Evolutionary conservation across 768 basidiomycete species (phyloP).

Genomic region (Nidula microcarpa): DNA sequence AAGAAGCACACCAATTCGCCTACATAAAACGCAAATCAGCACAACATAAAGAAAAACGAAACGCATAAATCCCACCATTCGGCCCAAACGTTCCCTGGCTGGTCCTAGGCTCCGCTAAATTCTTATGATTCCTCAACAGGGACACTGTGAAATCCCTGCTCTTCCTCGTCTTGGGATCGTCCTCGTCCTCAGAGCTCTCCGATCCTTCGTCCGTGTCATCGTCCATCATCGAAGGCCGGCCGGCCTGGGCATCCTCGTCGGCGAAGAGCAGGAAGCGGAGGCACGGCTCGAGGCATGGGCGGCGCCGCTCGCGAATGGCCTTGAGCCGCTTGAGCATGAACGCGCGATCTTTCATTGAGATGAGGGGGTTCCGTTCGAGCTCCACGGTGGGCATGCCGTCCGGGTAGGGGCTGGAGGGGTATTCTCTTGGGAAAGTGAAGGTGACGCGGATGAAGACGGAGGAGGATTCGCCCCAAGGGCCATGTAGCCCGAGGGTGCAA

Average conservation of each 20-base stretch:
- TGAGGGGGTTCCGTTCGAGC: constrained; percentile 78
- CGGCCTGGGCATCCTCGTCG: constrained; percentile 51
- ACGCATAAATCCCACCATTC: constrained; percentile 52
- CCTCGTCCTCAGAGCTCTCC: constrained; percentile 68
- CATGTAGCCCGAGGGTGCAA: constrained; percentile 82
- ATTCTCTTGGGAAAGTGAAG: constrained; percentile 84
- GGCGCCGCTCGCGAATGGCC: constrained; percentile 61
- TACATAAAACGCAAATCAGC: constrained; percentile 20
- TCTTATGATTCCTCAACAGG: constrained; percentile 63
- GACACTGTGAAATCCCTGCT: constrained; percentile 50
- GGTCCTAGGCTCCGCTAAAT: constrained; percentile 78
- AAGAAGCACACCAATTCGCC: constrained; percentile 89
- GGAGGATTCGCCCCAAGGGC: constrained; percentile 87
- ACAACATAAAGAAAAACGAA: not conserved
- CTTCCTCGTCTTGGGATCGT: constrained; percentile 32
- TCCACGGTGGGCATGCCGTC: constrained; percentile 72
- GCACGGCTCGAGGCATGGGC: constrained; percentile 85
- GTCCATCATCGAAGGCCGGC: constrained; percentile 32
- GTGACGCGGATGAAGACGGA: constrained; percentile 85
- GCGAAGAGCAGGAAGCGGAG: constrained; percentile 77
- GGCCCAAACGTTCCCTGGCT: constrained; percentile 89
- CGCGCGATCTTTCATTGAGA: constrained; percentile 73
- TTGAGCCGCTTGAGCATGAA: constrained; percentile 77
- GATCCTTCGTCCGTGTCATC: constrained; percentile 16
- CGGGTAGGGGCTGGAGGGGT: constrained; percentile 63